phyloP scores from a whole-genome alignment of 345 rosid genomes.

The Hevea brasiliensis region DNA sequence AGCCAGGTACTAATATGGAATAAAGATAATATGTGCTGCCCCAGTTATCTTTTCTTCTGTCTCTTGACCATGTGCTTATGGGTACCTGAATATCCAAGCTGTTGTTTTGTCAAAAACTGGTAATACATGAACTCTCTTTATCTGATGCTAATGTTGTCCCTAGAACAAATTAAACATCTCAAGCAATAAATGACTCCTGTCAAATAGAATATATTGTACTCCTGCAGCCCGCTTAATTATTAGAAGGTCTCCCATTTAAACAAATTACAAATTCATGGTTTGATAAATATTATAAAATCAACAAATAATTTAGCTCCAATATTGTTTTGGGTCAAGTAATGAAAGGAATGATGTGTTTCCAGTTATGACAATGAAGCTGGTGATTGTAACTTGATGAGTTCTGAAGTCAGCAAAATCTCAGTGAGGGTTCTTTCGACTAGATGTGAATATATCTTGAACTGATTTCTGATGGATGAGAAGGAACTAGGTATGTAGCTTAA shows the following conservation, averaged over 20 bases:
- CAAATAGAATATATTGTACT: no score
- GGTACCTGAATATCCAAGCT: not conserved
- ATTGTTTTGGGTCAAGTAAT: not conserved
- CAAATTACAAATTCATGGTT: not conserved
- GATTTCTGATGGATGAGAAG: constrained; percentile 71
- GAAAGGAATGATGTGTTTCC: constrained; percentile 17
- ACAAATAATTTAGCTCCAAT: not conserved
- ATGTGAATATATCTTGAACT: constrained; percentile 72
- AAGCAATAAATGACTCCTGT: no score
- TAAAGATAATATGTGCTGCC: no score
- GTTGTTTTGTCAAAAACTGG: not conserved
- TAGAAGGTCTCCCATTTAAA: not conserved
- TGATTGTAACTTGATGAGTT: constrained; percentile 60
- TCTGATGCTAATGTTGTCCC: not conserved
- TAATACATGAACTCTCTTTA: not conserved
- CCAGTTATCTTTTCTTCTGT: not conserved
- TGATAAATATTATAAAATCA: no score
- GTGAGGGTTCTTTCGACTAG: constrained; percentile 57
- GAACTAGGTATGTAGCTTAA: constrained; percentile 53
- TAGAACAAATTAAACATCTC: no score
- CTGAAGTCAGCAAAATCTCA: constrained; percentile 74
- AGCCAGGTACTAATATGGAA: no score
- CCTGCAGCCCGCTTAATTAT: not conserved
- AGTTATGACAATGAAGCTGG: constrained; percentile 51
- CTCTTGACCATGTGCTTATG: not conserved